Evolutionary conservation across 106 monocot species (phyloP).

Genomic region (Vanilla planifolia): DNA sequence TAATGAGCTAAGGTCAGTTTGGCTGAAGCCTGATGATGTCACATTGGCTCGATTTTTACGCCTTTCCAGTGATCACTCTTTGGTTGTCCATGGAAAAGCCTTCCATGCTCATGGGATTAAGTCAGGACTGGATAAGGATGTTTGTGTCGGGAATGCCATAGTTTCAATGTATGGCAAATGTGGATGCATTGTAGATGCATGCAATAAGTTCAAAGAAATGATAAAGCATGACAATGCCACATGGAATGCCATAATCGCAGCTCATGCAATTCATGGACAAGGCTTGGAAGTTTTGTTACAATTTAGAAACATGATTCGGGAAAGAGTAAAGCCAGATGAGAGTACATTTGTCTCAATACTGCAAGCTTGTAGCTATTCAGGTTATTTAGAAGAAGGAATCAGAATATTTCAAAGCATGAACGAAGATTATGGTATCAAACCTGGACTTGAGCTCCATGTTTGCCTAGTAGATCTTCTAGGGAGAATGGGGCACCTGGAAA

Average conservation of each 20-base stretch:
- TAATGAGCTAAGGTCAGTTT: conserved; percentile 1
- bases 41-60: not conserved
- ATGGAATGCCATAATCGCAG: conserved; percentile 59
- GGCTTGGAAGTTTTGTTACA: conserved; percentile 26
- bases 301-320: conserved; percentile 33
- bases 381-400: conserved; percentile 43
- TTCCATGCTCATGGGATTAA: conserved; percentile 10
- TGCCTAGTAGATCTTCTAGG: conserved; percentile 56
- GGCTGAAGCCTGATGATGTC: conserved; percentile 9
- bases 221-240: conserved; percentile 37
- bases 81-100: not conserved
- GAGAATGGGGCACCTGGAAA: conserved; percentile 34
- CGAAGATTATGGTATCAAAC: conserved; percentile 21
- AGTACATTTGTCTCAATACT: conserved; percentile 53
- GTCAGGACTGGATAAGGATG: conserved; percentile 7
- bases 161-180: conserved; percentile 71
- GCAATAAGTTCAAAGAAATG: conserved; percentile 44
- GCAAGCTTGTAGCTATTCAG: conserved; percentile 55
- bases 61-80: conserved; percentile 1
- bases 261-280: conserved; percentile 47
- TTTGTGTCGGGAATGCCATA: conserved; percentile 37
- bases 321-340: conserved; percentile 28
- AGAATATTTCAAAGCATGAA: conserved; percentile 43
- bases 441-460: conserved; percentile 43
- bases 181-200: conserved; percentile 45